These are phyloP conservation scores for Termitomyces sp. DNA, from an alignment of 768 basidiomycete genomes.

Conservation along the genomic window DNA sequence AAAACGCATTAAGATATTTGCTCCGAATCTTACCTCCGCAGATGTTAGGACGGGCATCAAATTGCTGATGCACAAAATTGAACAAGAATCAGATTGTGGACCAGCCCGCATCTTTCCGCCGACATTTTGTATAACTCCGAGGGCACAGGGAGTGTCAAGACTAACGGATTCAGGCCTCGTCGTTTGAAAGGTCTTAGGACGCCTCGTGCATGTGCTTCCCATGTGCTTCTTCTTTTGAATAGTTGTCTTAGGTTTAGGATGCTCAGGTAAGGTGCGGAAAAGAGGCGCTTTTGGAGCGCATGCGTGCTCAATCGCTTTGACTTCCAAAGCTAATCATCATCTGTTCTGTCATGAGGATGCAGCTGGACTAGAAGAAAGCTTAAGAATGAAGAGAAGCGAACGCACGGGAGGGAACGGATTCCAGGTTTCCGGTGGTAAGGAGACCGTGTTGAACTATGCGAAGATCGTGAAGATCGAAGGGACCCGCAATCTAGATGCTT, in stretches of 20 bases:
- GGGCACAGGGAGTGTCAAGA: background rate
- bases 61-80: background rate
- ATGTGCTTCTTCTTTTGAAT: background rate
- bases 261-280: background rate
- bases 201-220: background rate
- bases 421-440: background rate
- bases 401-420: background rate
- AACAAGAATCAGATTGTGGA: background rate
- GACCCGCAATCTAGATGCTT: background rate
- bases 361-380: background rate
- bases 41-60: background rate
- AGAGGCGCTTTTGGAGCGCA: background rate
- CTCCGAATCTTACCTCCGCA: background rate
- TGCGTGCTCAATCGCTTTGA: background rate
- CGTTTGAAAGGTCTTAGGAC: background rate
- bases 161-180: background rate
- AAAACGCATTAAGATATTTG: background rate
- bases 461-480: background rate
- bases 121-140: background rate
- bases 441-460: background rate
- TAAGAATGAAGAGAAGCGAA: background rate
- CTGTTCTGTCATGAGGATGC: background rate
- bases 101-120: conserved; percentile 5
- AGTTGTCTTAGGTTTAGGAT: background rate
- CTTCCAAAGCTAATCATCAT: background rate